Evolutionary conservation across 2,329 filamentous ascomycete genomes (phyloP), one percentile per base, ranked within the genome.

Genomic region (Geosmithia putterillii): DNA sequence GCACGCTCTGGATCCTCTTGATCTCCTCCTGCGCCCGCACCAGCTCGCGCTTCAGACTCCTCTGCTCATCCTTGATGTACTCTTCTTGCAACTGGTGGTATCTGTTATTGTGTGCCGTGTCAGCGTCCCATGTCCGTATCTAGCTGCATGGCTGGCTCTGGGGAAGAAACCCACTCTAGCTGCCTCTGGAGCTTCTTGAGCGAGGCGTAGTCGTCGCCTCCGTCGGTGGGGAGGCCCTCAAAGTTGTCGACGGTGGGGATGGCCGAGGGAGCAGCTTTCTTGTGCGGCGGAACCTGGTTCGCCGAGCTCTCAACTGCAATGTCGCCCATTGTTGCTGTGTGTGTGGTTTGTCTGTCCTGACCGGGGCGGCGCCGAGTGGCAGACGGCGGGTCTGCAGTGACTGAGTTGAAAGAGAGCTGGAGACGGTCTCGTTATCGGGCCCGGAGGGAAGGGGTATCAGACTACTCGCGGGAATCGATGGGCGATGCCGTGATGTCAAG

Each of bases 21-120:
- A 98, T 98, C 71, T 98, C 92, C 65, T 98, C 92, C 63, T 98
- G 92, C 54, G 92, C 92, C 54, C 92, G 81, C 44, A 98, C 90
- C 42, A 98, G 77, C 72, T 98, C 92, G 54, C 92, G 81, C 74
- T 98, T 98, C 63, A 98, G 67, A 67, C 88, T 95, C 70, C 87
- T 82, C 70, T 98, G 92, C 73, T 98, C 92, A 79, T 98, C 92
- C 71, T 98, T 98, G 79, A 98, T 98, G 67, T 98, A 98, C 64
- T 98, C 92, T 67, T 98, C 92, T 69, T 98, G 92, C 55, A 98
- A 76, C 66, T 95, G 87, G 62, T 96, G 95, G 65, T 94, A 86
- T 63, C 83, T 87, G 54, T 50, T 25, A 7, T 25, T 45, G 28
- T 45, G 49, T 49, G 65, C 58, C 17, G 7, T 37, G 42, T 44